Percentiles rank a stretch among this genome's conserved stretches.
phyloP scores from a whole-genome alignment of 257 asterid species.

The Solanum chmielewskii region DNA sequence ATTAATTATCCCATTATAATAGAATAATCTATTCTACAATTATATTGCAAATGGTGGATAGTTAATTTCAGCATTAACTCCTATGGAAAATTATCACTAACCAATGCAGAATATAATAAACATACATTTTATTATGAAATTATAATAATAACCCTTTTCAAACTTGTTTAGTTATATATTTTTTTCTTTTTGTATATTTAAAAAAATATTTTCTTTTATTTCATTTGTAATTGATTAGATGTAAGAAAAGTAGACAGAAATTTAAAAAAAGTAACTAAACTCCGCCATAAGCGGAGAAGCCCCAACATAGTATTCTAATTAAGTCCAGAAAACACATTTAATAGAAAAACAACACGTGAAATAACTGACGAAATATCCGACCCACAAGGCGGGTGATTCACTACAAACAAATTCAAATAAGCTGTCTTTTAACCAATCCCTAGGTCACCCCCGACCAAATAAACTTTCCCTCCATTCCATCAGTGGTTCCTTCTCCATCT shows the following conservation, averaged over 20 bases:
- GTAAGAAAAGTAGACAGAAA: too few relatives aligned
- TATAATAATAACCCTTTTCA: not conserved
- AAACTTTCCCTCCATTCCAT: not conserved
- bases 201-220: too few relatives aligned
- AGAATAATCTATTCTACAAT: too few relatives aligned
- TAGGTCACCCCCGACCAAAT: not conserved
- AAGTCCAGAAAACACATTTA: not conserved
- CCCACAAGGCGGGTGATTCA: not conserved
- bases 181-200: not conserved
- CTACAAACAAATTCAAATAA: not conserved
- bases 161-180: not conserved
- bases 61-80: too few relatives aligned
- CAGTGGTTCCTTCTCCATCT: not conserved
- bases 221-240: not conserved
- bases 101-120: too few relatives aligned
- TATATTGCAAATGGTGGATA: not conserved
- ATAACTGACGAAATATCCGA: not conserved
- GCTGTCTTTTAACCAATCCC: not conserved
- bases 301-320: not conserved
- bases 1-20: too few relatives aligned
- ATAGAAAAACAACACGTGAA: not conserved
- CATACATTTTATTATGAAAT: too few relatives aligned
- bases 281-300: not conserved
- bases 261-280: not conserved
- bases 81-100: not conserved